Evolutionary conservation across 176 grass and related monocot genomes (phyloP), one percentile per base, ranked within the genome.

Genomic region (Alloteropsis semialata): DNA sequence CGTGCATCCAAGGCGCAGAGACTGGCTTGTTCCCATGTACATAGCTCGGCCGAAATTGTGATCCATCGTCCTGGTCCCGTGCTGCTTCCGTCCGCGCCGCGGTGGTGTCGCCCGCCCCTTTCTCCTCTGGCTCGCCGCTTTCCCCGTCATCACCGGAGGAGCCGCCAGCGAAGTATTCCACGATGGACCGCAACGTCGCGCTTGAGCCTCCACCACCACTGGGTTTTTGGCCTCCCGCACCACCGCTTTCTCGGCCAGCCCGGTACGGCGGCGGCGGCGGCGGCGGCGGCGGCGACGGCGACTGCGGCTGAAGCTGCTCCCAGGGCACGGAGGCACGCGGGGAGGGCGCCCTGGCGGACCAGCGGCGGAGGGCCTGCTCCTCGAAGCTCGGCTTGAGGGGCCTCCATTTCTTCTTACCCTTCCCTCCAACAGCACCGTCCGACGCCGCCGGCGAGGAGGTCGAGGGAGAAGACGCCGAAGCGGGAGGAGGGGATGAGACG

Each of bases 311-410:
- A 19, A 75, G 69, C 58, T 81, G 84, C 75, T 98, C 88, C 96
- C 92, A 95, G 18, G 96, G 96, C 28, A 93, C 81, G 44, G 83
- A 79, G 41, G 89, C 36, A 11, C 92, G 82, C 76, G 69, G 84
- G 78, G 91, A 95, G 42, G 96, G 81, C 25, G 46, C 44, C 80
- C 87, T 83, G 36, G 54, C 53, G 27, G 96, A 95, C 96, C 96
- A 98, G 50, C 87, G 88, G 41, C 89, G 75, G 48, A 98, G 50
- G 4, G 92, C 83, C 69, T 89, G 86, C 28, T 90, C 83, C 66
- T 93, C 77, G 55, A 98, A 95, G 45, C 88, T 93, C 16, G 89
- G 91, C 45, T 88, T 92, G 54, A 78, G 84, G 38, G 90, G 65
- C 22, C 55, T 97, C 51, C 27, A 87, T 73, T 84, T 95, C 79